These are phyloP conservation scores for Neurospora sp. DNA, from an alignment of 2,329 filamentous ascomycete genomes.

Conservation along the genomic window DNA sequence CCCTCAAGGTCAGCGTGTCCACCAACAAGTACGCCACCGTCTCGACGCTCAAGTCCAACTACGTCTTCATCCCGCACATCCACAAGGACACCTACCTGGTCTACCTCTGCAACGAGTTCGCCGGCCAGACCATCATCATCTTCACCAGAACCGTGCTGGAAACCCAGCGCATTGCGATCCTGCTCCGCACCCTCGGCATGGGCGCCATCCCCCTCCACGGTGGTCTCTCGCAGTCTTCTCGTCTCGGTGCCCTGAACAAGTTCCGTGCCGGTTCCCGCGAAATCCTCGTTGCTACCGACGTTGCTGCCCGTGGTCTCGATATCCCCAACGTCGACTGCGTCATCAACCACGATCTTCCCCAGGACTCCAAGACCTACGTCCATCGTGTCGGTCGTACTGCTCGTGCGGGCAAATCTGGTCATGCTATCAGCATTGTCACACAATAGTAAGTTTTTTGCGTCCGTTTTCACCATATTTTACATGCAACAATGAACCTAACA, in stretches of 20 bases:
- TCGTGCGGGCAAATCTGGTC: slow-evolving; percentile 73
- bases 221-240: slow-evolving; percentile 77
- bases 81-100: slow-evolving; percentile 88
- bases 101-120: slow-evolving; percentile 75
- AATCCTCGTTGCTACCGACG: slow-evolving; percentile 86
- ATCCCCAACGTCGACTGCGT: slow-evolving; percentile 86
- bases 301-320: slow-evolving; percentile 87
- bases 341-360: slow-evolving; percentile 75
- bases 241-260: slow-evolving; percentile 81
- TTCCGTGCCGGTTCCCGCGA: slow-evolving; percentile 74
- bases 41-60: slow-evolving; percentile 75
- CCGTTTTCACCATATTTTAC: neutral
- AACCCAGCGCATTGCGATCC: slow-evolving; percentile 72
- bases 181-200: slow-evolving; percentile 78
- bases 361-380: slow-evolving; percentile 83
- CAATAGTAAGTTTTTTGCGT: slow-evolving; percentile 47
- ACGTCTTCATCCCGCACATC: slow-evolving; percentile 75
- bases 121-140: slow-evolving; percentile 78
- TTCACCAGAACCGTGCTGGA: slow-evolving; percentile 92
- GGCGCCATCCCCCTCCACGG: slow-evolving; percentile 89
- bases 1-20: slow-evolving; percentile 72
- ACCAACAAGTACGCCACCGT: slow-evolving; percentile 85
- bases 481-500: slow-evolving; percentile 4
- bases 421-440: slow-evolving; percentile 72
- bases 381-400: slow-evolving; percentile 85